These are phyloP conservation scores for Leucogyrophana mollusca DNA, from an alignment of 768 basidiomycete species.

Conservation along the genomic window DNA sequence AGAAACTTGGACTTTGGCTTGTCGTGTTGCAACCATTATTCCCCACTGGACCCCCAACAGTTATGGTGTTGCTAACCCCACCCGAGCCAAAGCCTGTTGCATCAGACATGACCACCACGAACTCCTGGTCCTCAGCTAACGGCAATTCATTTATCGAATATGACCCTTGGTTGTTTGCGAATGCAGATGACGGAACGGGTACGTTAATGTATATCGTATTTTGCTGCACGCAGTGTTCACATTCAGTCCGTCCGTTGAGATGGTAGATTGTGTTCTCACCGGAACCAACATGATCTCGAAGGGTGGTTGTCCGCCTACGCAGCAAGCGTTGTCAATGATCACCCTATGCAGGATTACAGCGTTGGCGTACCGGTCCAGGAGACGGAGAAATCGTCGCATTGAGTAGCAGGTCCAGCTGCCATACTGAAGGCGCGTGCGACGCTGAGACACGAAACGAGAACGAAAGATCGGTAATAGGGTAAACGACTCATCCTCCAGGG, in stretches of 20 bases:
- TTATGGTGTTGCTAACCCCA: slow-evolving; percentile 49
- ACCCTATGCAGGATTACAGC: background rate
- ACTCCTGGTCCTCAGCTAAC: slow-evolving; percentile 35
- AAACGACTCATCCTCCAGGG: too few species aligned
- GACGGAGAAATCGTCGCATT: slow-evolving; percentile 62
- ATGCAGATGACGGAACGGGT: slow-evolving; percentile 54
- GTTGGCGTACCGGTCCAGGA: slow-evolving; percentile 57
- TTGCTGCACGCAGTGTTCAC: too few species aligned
- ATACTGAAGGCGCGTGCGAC: slow-evolving; percentile 42
- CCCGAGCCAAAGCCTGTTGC: slow-evolving; percentile 69
- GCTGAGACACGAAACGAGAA: slow-evolving; percentile 16
- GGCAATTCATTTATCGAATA: slow-evolving; percentile 46
- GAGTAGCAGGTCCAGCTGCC: slow-evolving; percentile 45
- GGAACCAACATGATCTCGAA: slow-evolving; percentile 51
- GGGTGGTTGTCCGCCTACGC: slow-evolving; percentile 56
- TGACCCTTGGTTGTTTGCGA: slow-evolving; percentile 51
- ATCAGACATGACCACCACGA: slow-evolving; percentile 71
- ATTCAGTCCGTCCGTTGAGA: too few species aligned
- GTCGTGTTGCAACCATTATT: slow-evolving; percentile 46
- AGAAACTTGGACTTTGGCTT: slow-evolving; percentile 42
- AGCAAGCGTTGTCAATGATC: slow-evolving; percentile 5
- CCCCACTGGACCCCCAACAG: slow-evolving; percentile 45
- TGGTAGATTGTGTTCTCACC: slow-evolving; percentile 31
- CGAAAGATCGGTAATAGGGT: too few species aligned
- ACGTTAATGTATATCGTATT: slow-evolving; percentile 45